Evolutionary conservation across 257 asterid species (phyloP).

Genomic region (Penstemon eatonii): DNA sequence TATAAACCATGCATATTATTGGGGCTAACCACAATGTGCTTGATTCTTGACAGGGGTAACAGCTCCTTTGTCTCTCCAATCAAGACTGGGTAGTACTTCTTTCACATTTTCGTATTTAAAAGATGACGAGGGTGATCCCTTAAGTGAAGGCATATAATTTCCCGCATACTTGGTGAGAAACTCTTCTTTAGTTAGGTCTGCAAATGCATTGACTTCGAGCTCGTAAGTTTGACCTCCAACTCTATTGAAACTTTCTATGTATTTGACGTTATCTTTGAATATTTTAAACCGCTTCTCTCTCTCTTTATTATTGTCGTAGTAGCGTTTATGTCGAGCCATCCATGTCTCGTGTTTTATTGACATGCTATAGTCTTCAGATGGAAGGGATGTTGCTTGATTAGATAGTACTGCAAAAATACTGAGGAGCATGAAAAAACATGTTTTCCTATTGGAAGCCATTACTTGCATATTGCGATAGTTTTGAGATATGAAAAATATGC

Average conservation of each 20-base stretch:
- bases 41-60: constrained; percentile 33
- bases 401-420: constrained; percentile 12
- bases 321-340: constrained; percentile 37
- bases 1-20: background rate
- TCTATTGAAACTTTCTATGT: constrained; percentile 35
- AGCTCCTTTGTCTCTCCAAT: constrained; percentile 32
- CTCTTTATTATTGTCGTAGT: constrained; percentile 35
- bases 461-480: background rate
- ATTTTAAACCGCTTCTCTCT: constrained; percentile 33
- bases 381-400: background rate
- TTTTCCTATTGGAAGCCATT: constrained; percentile 15
- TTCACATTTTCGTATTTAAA: constrained; percentile 20
- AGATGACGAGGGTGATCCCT: background rate
- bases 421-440: background rate
- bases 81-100: constrained; percentile 19
- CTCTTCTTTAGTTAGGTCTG: constrained; percentile 45
- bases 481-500: background rate
- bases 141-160: constrained; percentile 11
- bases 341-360: constrained; percentile 30
- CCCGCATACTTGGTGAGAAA: constrained; percentile 29
- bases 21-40: constrained; percentile 31
- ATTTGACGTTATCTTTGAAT: constrained; percentile 41
- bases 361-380: constrained; percentile 17
- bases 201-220: constrained; percentile 39
- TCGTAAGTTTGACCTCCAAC: constrained; percentile 32